These are phyloP conservation scores for Epipyxis sp. DNA, from an alignment of 108 stramenopile species.

Conservation along the genomic window DNA sequence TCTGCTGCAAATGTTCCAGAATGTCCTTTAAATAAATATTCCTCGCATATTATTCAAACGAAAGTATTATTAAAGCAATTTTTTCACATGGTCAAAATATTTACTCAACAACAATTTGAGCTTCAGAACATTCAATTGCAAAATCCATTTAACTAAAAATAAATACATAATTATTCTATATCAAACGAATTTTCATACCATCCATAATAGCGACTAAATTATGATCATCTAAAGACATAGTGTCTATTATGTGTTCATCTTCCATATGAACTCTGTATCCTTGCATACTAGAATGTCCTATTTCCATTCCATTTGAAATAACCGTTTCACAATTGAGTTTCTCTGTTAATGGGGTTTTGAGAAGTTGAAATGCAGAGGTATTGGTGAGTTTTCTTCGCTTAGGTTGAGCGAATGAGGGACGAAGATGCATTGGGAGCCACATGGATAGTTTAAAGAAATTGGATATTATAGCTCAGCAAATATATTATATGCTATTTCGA, in stretches of 20 bases:
- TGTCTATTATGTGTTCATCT: constrained; percentile 47
- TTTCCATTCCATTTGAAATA: constrained; percentile 35
- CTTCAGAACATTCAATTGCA: too few species aligned
- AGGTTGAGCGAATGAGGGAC: background rate
- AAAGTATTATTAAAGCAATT: too few species aligned
- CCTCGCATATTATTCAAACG: too few species aligned
- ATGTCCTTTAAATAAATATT: too few species aligned
- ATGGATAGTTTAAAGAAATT: too few species aligned
- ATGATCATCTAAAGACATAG: constrained; percentile 39
- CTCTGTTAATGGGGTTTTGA: constrained; percentile 51
- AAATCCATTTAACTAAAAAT: background rate
- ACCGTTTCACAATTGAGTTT: constrained; percentile 28
- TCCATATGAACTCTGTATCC: constrained; percentile 58
- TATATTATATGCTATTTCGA: too few species aligned
- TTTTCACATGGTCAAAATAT: too few species aligned
- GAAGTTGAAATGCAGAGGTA: constrained; percentile 24
- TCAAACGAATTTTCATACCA: constrained; percentile 43
- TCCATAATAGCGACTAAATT: constrained; percentile 52
- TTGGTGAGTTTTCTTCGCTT: background rate
- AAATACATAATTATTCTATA: constrained; percentile 19
- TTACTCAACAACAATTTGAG: too few species aligned
- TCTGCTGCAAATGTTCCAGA: background rate
- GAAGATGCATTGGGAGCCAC: constrained; percentile 9
- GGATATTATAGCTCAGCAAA: too few species aligned
- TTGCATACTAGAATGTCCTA: constrained; percentile 49